Evolutionary conservation across 805 yeast genomes (phyloP).

Genomic region (Priceomyces carsonii): DNA sequence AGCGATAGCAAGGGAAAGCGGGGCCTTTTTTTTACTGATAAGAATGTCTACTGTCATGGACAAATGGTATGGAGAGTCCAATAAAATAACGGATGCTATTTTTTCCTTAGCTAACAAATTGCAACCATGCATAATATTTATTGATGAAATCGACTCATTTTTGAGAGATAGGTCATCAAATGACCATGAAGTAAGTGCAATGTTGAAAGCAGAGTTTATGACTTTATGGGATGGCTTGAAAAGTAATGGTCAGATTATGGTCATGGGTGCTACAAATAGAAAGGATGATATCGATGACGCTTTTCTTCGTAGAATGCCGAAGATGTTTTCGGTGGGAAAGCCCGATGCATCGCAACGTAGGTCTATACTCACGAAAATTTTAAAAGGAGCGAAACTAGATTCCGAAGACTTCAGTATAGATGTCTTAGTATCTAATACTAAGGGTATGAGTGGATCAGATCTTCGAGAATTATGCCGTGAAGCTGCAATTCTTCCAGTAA

Average conservation of each 20-base stretch:
- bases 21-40: slow-evolving; percentile 87
- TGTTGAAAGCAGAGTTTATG: slow-evolving; percentile 95
- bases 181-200: slow-evolving; percentile 95
- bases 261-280: slow-evolving; percentile 93
- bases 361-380: slow-evolving; percentile 67
- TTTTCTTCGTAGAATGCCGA: slow-evolving; percentile 89
- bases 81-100: slow-evolving; percentile 90
- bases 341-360: slow-evolving; percentile 70
- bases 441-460: slow-evolving; percentile 82
- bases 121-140: slow-evolving; percentile 92
- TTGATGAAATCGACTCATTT: slow-evolving; percentile 95
- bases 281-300: slow-evolving; percentile 92
- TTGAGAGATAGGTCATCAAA: slow-evolving; percentile 77
- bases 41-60: slow-evolving; percentile 94
- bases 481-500: slow-evolving; percentile 86
- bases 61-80: slow-evolving; percentile 97
- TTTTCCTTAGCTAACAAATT: slow-evolving; percentile 86
- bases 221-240: slow-evolving; percentile 93
- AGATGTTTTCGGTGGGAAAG: slow-evolving; percentile 73
- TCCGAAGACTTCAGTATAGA: slow-evolving; percentile 55
- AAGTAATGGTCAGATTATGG: slow-evolving; percentile 76
- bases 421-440: slow-evolving; percentile 60
- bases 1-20: slow-evolving; percentile 88
- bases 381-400: slow-evolving; percentile 66
- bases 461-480: slow-evolving; percentile 88